Base-by-base conservation (phyloP, 106 monocot genomes). In the Dendrobium chrysotoxum region DNA sequence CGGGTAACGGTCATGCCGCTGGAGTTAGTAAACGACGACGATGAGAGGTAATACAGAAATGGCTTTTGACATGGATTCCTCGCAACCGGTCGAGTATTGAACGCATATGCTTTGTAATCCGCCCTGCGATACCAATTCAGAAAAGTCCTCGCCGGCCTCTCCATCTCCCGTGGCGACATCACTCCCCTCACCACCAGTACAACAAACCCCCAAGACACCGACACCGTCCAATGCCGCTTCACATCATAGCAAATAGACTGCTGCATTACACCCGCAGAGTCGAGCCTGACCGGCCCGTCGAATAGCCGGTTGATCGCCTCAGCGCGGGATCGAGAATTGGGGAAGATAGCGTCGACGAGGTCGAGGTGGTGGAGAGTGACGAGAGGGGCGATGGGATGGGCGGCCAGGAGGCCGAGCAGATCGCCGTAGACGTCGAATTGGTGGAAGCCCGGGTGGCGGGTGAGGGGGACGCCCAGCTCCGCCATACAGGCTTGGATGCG, bases 371-470 rank as follows among this genome's bases (percentile, higher is more conserved):
- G 97, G 20, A 97, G 82, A 1, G 91, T 75, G 61, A 97, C 85
- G 31, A 97, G 81, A 0, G 97, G 97, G 2, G 88, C 85, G 30
- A 94, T 85, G 31, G 97, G 94, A 58, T 97, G 97, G 8, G 94
- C 86, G 40, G 88, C 87, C 11, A 97, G 90, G 7, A 97, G 92
- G 76, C 97, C 97, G 41, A 92, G 85, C 7, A 94, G 87, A 77
- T 91, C 83, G 4, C 97, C 94, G 77, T 97, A 92, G 44, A 99
- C 95, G 78, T 99, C 98, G 82, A 84, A 99, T 82, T 92, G 88
- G 74, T 93, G 93, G 80, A 93, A 93, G 18, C 93, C 93, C 4
- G 83, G 79, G 75, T 93, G 86, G 7, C 73, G 70, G 4, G 93
- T 93, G 0, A 93, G 76, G 8, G 93, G 93, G 17, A 90, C 80